These are phyloP conservation scores for Abelmoschus esculentus DNA, from an alignment of 345 rosid genomes.

Conservation along the genomic window DNA sequence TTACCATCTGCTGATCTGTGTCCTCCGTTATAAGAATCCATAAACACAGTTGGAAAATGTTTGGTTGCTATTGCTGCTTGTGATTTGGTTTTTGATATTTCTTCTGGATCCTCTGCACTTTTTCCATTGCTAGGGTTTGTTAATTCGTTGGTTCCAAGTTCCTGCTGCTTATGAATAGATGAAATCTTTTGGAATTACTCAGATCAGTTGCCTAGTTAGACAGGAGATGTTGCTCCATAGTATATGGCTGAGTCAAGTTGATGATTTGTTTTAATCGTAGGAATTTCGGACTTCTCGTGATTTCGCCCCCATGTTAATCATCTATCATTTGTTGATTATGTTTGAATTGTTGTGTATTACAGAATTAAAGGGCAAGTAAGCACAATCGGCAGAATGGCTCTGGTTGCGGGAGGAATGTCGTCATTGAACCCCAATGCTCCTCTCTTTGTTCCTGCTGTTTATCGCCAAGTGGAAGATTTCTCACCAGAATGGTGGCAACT, in stretches of 20 bases:
- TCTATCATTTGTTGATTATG: not conserved
- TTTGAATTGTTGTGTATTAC: not conserved
- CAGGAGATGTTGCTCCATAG: not conserved
- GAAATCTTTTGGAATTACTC: not conserved
- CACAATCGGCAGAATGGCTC: constrained; percentile 17
- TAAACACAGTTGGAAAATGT: not conserved
- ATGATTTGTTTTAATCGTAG: not conserved
- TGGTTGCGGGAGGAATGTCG: constrained; percentile 25
- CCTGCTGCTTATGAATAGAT: not conserved
- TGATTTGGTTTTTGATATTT: not conserved
- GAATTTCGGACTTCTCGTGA: not conserved
- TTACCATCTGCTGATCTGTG: not conserved
- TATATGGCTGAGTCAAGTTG: not conserved
- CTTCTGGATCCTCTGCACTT: not conserved
- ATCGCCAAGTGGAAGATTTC: constrained; percentile 41
- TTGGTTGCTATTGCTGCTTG: not conserved
- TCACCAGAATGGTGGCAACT: constrained; percentile 48
- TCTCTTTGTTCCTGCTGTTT: constrained; percentile 29
- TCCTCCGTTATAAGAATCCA: no score
- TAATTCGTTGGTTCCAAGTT: not conserved
- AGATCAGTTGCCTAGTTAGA: no score
- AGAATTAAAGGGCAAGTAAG: not conserved
- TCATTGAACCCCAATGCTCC: constrained; percentile 41
- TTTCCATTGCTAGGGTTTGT: not conserved
- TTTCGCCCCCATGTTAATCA: no score